Evolutionary conservation across 1,284 basidiomycete species (phyloP).

Genomic region (Earliella scabrosa): DNA sequence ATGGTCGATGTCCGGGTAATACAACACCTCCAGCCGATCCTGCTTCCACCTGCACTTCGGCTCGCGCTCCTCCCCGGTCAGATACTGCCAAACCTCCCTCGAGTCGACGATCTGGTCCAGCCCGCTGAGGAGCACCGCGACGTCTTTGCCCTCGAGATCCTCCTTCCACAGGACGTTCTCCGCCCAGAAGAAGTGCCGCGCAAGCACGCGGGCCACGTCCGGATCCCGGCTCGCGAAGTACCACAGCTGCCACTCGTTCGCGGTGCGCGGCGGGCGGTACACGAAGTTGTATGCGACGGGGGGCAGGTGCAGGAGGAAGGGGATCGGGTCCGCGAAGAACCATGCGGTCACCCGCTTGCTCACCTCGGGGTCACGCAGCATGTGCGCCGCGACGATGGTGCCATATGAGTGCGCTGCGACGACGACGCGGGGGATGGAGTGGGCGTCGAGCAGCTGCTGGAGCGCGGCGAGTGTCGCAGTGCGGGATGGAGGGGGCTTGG

Average conservation of each 20-base stretch:
- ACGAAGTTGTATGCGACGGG: conserved; percentile 67
- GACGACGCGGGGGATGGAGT: conserved; percentile 46
- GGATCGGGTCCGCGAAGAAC: conserved; percentile 65
- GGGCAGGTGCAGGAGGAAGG: conserved; percentile 64
- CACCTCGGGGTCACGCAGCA: conserved; percentile 42
- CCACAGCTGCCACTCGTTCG: conserved; percentile 71
- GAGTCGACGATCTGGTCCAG: conserved; percentile 63
- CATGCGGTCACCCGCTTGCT: conserved; percentile 42
- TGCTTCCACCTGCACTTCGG: conserved; percentile 39
- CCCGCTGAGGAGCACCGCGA: conserved; percentile 52
- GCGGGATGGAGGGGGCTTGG: conserved; percentile 46
- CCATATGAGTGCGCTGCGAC: conserved; percentile 65
- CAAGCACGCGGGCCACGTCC: conserved; percentile 60
- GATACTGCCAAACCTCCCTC: conserved; percentile 51
- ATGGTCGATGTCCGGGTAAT: conserved; percentile 56
- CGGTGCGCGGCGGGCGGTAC: conserved; percentile 54
- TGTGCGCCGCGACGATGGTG: conserved; percentile 57
- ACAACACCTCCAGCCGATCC: conserved; percentile 52
- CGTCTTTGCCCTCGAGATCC: conserved; percentile 43
- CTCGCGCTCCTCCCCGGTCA: conserved; percentile 47
- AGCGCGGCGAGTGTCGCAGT: conserved; percentile 42
- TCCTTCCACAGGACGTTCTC: conserved; percentile 65
- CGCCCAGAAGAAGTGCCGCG: conserved; percentile 67
- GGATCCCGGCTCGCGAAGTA: conserved; percentile 68
- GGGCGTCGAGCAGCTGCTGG: conserved; percentile 45